Percentiles rank a stretch among this genome's conserved stretches.
phyloP scores from a whole-genome alignment of 1,139 yeast species.

The Taiozyma sp. region DNA sequence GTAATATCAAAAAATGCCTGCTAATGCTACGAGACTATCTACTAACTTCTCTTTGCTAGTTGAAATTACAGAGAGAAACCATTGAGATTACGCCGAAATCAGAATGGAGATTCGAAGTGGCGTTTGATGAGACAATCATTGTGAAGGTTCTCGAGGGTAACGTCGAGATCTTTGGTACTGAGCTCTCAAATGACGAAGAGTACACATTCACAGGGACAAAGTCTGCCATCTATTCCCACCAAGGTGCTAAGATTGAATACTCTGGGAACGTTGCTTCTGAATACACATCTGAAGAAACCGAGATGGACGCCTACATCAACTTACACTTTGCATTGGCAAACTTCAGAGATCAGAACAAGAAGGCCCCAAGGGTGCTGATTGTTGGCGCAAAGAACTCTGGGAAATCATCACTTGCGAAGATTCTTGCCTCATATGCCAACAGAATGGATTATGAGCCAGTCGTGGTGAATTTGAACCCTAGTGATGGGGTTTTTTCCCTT shows the following conservation, averaged over 20 bases:
- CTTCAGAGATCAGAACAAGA: slow-evolving; percentile 37
- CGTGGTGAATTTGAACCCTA: slow-evolving; percentile 79
- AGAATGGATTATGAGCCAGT: slow-evolving; percentile 65
- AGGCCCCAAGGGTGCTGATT: slow-evolving; percentile 68
- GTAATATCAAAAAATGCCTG: neutral
- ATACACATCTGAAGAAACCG: slow-evolving; percentile 67
- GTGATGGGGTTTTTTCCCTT: slow-evolving; percentile 69
- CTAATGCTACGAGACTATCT: neutral
- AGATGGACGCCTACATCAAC: slow-evolving; percentile 59
- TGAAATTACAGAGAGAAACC: slow-evolving; percentile 4
- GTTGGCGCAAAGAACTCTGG: slow-evolving; percentile 75
- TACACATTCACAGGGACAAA: slow-evolving; percentile 56
- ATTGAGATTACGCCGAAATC: slow-evolving; percentile 38
- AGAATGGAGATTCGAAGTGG: slow-evolving; percentile 90
- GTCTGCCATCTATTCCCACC: slow-evolving; percentile 56
- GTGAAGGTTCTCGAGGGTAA: slow-evolving; percentile 57
- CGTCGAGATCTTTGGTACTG: slow-evolving; percentile 93
- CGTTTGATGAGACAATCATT: slow-evolving; percentile 49
- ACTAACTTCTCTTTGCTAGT: neutral
- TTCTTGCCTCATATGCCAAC: slow-evolving; percentile 69
- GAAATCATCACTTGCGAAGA: slow-evolving; percentile 70
- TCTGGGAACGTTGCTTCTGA: slow-evolving; percentile 43
- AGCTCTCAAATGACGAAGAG: slow-evolving; percentile 68
- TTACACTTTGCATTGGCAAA: slow-evolving; percentile 76
- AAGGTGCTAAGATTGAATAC: slow-evolving; percentile 49